phyloP scores from a whole-genome alignment of 805 yeast genomes.

The Lipomyces starkeyi region DNA sequence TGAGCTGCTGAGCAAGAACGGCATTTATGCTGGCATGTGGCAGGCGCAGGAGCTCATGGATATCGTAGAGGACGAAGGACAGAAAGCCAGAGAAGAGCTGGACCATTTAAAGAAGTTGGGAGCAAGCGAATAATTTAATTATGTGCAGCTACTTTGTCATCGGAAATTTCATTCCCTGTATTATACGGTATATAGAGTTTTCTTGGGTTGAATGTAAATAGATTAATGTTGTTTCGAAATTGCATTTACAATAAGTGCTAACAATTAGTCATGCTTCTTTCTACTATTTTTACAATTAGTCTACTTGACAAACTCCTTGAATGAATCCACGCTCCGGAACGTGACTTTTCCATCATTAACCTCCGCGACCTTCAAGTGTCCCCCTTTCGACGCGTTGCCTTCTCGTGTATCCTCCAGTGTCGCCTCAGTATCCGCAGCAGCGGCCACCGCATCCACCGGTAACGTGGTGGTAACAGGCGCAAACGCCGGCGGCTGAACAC shows the following conservation, averaged over 20 bases:
- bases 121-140: neutral
- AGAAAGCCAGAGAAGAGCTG: conserved; percentile 23
- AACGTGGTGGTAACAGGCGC: conserved; percentile 12
- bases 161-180: neutral
- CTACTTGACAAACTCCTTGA: conserved; percentile 37
- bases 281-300: neutral
- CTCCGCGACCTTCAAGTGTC: conserved; percentile 44
- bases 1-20: conserved; percentile 59
- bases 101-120: conserved; percentile 25
- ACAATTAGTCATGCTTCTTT: neutral
- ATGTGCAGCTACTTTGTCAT: neutral
- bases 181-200: neutral
- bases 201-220: neutral
- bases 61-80: conserved; percentile 32
- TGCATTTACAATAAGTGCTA: neutral
- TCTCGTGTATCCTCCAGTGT: conserved; percentile 3
- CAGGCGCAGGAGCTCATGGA: conserved; percentile 63
- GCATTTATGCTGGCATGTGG: conserved; percentile 86
- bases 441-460: neutral
- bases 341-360: conserved; percentile 43
- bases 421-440: conserved; percentile 16
- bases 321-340: conserved; percentile 40
- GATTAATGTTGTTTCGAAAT: neutral
- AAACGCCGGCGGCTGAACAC: conserved; percentile 23
- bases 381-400: conserved; percentile 39